Percentiles rank a stretch among this genome's conserved stretches.
These are phyloP conservation scores for Tubosaeta brunneosetosa DNA, from an alignment of 768 basidiomycete genomes.

Conservation along the genomic window DNA sequence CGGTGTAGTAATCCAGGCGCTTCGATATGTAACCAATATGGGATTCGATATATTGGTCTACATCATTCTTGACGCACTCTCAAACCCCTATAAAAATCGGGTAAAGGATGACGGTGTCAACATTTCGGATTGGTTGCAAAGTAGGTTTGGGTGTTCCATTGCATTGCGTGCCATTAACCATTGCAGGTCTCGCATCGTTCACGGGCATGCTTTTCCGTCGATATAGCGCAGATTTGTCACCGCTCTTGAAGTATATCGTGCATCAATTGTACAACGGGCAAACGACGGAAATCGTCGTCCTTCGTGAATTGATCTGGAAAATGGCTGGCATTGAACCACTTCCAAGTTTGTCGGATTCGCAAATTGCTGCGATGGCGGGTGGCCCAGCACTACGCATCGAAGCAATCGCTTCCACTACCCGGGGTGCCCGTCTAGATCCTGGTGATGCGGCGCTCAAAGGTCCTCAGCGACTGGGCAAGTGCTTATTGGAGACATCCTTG, in stretches of 20 bases:
- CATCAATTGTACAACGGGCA: constrained; percentile 84
- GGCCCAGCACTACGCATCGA: constrained; percentile 85
- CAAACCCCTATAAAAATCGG: constrained; percentile 74
- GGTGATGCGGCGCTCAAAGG: constrained; percentile 60
- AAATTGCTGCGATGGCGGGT: constrained; percentile 87
- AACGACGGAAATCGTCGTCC: constrained; percentile 82
- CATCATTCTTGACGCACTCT: constrained; percentile 79
- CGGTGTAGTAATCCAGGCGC: constrained; percentile 81
- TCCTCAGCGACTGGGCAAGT: constrained; percentile 61
- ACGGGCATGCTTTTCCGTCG: constrained; percentile 88
- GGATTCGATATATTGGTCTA: constrained; percentile 92
- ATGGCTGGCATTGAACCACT: constrained; percentile 94
- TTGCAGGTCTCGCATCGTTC: constrained; percentile 82
- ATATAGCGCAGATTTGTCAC: constrained; percentile 77
- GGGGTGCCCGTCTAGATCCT: constrained; percentile 70
- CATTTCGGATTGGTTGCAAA: constrained; percentile 86
- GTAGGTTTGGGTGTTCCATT: constrained; percentile 45
- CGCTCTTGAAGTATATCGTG: constrained; percentile 84
- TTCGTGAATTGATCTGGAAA: constrained; percentile 90
- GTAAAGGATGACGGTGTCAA: constrained; percentile 93
- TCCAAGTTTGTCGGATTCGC: constrained; percentile 82
- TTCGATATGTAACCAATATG: constrained; percentile 86
- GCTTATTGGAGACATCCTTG: constrained; percentile 62
- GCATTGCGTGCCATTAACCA: constrained; percentile 17
- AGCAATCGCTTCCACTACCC: constrained; percentile 73